Evolutionary conservation across 2,329 filamentous ascomycete species (phyloP).

Genomic region (Fusarium sp.): DNA sequence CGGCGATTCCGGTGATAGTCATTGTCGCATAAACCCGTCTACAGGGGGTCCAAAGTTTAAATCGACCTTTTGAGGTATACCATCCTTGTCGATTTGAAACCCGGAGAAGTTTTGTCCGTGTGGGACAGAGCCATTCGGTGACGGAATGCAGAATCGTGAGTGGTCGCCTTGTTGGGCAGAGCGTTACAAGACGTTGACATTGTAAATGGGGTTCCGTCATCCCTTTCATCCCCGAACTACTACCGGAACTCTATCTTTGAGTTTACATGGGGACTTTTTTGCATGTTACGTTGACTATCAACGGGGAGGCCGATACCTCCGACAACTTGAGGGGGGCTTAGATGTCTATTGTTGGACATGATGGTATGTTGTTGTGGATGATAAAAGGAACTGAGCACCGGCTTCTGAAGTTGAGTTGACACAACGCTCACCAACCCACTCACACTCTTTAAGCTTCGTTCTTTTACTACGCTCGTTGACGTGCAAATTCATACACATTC

Average conservation of each 20-base stretch:
- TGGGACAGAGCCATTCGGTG: not conserved
- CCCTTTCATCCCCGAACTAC: not conserved
- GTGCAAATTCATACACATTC: not conserved
- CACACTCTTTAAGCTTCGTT: not conserved
- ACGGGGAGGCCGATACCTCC: not conserved
- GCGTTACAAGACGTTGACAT: not conserved
- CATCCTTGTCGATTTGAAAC: not conserved
- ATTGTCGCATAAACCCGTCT: not conserved
- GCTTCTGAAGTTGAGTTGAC: not conserved
- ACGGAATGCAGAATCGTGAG: not conserved
- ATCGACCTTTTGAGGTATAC: not conserved
- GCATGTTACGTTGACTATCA: not conserved
- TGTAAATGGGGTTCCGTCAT: not conserved
- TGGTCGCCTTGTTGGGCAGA: not conserved
- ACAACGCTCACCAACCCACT: not conserved
- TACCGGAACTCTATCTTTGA: not conserved
- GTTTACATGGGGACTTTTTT: not conserved
- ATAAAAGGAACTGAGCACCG: not conserved
- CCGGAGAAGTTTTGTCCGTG: not conserved
- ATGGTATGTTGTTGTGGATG: not conserved
- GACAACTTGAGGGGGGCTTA: not conserved
- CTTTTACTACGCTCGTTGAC: conserved; percentile 2
- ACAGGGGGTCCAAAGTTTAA: not conserved
- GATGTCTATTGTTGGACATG: not conserved
- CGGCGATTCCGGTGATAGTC: not conserved